Percentiles rank a stretch among this genome's conserved stretches.
Evolutionary conservation across 176 grass and related monocot genomes (phyloP).

Genomic region (Musa beccarii): DNA sequence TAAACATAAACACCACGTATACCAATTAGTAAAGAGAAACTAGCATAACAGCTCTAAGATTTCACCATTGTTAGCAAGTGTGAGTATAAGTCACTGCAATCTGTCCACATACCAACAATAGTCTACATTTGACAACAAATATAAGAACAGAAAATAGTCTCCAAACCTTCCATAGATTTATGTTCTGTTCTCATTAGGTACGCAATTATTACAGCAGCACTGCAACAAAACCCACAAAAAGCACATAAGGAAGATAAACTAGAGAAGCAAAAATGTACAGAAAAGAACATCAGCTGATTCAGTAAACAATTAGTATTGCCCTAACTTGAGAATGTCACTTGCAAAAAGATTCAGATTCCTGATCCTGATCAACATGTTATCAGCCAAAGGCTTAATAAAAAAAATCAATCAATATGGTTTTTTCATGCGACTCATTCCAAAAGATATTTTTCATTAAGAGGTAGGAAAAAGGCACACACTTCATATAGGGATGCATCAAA

Average conservation of each 20-base stretch:
- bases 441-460: no score
- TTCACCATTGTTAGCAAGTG: not conserved
- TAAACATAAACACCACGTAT: not conserved
- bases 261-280: not conserved
- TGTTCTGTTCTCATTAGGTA: conserved; percentile 88
- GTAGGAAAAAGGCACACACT: no score
- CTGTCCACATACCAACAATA: not conserved
- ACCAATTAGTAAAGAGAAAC: conserved; percentile 1
- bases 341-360: not conserved
- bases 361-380: not conserved
- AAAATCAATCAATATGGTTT: not conserved
- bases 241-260: not conserved
- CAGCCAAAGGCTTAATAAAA: not conserved
- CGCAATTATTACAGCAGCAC: conserved; percentile 61
- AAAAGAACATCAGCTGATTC: not conserved
- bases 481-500: no score
- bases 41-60: not conserved
- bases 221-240: conserved; percentile 29
- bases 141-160: not conserved
- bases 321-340: not conserved
- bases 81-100: not conserved
- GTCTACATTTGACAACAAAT: not conserved
- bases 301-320: not conserved
- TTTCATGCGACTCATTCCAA: no score
- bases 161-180: conserved; percentile 74